These are phyloP conservation scores for Daphne laureola DNA, from an alignment of 441 rosid species.

Conservation along the genomic window DNA sequence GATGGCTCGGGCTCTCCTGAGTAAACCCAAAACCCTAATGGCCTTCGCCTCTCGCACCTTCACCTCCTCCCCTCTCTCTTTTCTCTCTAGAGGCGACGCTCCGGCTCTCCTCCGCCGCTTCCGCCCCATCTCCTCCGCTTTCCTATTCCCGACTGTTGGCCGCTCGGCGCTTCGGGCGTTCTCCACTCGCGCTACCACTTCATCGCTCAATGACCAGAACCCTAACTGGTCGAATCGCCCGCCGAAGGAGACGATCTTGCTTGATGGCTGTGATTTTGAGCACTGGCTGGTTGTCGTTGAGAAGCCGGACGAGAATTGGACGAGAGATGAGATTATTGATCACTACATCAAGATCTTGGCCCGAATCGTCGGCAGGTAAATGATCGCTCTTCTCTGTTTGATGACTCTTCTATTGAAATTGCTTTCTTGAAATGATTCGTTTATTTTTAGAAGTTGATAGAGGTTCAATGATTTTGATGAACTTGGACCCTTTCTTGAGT, in stretches of 20 bases:
- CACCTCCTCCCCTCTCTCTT: constrained; percentile 8
- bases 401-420: no score
- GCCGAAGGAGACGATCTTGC: constrained; percentile 74
- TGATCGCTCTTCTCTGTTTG: no score
- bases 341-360: constrained; percentile 62
- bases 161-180: constrained; percentile 21
- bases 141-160: constrained; percentile 12
- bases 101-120: constrained; percentile 12
- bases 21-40: constrained; percentile 23
- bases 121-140: constrained; percentile 15
- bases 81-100: constrained; percentile 13
- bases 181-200: constrained; percentile 39
- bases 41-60: constrained; percentile 25
- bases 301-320: constrained; percentile 47
- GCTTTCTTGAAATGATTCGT: no score
- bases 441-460: no score
- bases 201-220: constrained; percentile 52
- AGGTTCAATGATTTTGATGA: no score
- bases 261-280: constrained; percentile 84
- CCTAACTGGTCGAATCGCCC: constrained; percentile 87
- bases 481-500: neutral
- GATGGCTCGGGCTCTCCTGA: constrained; percentile 39
- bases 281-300: constrained; percentile 92
- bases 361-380: constrained; percentile 58
- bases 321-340: constrained; percentile 79